Conservation (phyloP, 2,329 filamentous ascomycete genomes). For the Alternaria longipes region DNA sequence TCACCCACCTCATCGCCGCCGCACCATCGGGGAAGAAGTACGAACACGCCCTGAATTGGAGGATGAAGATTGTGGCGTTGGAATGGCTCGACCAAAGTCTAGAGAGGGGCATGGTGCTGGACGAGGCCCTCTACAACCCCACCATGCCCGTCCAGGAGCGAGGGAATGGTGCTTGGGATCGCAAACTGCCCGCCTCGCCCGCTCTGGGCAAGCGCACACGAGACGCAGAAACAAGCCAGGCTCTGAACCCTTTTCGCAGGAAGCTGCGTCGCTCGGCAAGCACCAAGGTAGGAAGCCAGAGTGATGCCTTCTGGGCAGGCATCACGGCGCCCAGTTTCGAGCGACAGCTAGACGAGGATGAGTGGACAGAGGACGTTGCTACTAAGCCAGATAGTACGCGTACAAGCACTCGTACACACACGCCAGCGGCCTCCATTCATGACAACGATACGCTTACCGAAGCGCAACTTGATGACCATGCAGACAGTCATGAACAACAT, state of each 20-base stretch:
- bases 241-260: constrained; percentile 64
- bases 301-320: constrained; percentile 87
- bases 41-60: constrained; percentile 83
- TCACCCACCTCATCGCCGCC: constrained; percentile 87
- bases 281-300: constrained; percentile 80
- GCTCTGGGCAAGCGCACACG: constrained; percentile 51
- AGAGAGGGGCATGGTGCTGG: constrained; percentile 86
- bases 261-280: constrained; percentile 91
- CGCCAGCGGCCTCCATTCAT: constrained; percentile 12
- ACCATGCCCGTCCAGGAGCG: constrained; percentile 73
- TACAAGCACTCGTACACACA: constrained; percentile 22
- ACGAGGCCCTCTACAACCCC: constrained; percentile 86
- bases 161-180: constrained; percentile 78
- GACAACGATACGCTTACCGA: constrained; percentile 20
- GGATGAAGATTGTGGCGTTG: constrained; percentile 77
- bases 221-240: constrained; percentile 36
- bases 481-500: constrained; percentile 13
- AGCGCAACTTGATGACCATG: constrained; percentile 30
- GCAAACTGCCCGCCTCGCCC: constrained; percentile 51
- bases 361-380: constrained; percentile 45
- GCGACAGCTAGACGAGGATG: constrained; percentile 37
- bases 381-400: constrained; percentile 32
- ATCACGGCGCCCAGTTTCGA: constrained; percentile 67
- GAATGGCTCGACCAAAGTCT: constrained; percentile 89
- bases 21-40: constrained; percentile 89